These are phyloP conservation scores for Sarocladium oryzae DNA, from an alignment of 2,329 filamentous ascomycete genomes.

Conservation along the genomic window DNA sequence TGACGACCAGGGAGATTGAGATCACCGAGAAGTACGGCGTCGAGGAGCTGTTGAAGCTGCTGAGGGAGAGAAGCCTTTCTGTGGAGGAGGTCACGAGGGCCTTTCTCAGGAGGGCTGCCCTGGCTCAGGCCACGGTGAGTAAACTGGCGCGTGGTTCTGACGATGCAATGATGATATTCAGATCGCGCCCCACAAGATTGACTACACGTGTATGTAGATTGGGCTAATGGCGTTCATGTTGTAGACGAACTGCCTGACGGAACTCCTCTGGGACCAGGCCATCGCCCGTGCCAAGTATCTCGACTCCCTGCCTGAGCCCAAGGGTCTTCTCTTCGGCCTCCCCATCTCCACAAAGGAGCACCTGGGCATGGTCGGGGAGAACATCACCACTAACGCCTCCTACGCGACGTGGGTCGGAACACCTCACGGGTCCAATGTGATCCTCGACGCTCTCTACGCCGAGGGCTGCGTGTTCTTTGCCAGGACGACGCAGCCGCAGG, in stretches of 20 bases:
- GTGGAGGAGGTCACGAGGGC: slow-evolving; percentile 11
- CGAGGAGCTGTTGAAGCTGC: slow-evolving; percentile 2
- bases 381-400: slow-evolving; percentile 22
- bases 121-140: slow-evolving; percentile 11
- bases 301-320: slow-evolving; percentile 25
- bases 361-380: slow-evolving; percentile 28
- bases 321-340: slow-evolving; percentile 38
- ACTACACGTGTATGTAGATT: no score
- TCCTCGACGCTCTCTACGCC: slow-evolving; percentile 23
- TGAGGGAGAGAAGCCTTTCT: slow-evolving; percentile 5
- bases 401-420: slow-evolving; percentile 25
- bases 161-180: not conserved
- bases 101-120: slow-evolving; percentile 12
- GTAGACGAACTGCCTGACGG: slow-evolving; percentile 27
- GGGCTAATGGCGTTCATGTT: no score
- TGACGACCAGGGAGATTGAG: slow-evolving; percentile 15
- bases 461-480: slow-evolving; percentile 47
- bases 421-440: slow-evolving; percentile 24
- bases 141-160: not conserved
- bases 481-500: slow-evolving; percentile 63
- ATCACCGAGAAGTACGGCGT: slow-evolving; percentile 8
- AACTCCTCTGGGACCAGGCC: slow-evolving; percentile 29
- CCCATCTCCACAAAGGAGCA: slow-evolving; percentile 35
- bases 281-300: slow-evolving; percentile 25
- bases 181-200: no score